Percentiles rank a stretch among this genome's conserved stretches.
Evolutionary conservation across 805 yeast genomes (phyloP).

Genomic region (Myxozyma sirexii): DNA sequence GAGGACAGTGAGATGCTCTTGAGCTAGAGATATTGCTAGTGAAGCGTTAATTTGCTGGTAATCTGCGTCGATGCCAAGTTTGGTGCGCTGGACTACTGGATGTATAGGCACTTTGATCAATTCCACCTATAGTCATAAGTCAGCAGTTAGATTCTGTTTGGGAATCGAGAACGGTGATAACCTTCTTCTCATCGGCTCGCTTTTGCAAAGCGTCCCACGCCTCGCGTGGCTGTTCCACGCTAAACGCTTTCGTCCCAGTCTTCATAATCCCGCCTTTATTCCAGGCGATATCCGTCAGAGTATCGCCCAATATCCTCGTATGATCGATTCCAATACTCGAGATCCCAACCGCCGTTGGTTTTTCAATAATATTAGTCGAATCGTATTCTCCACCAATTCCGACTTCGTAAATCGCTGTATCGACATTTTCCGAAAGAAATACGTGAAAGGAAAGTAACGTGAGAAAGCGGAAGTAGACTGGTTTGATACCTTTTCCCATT

Average conservation of each 20-base stretch:
- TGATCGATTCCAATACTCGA: slow-evolving; percentile 91
- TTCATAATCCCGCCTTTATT: slow-evolving; percentile 95
- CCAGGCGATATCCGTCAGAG: slow-evolving; percentile 91
- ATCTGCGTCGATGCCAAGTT: slow-evolving; percentile 75
- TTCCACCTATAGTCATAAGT: slow-evolving; percentile 37
- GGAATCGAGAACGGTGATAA: slow-evolving; percentile 44
- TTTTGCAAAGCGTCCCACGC: slow-evolving; percentile 52
- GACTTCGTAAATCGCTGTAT: slow-evolving; percentile 93
- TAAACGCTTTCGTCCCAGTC: slow-evolving; percentile 62
- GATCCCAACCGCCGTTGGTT: slow-evolving; percentile 84
- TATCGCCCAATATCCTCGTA: slow-evolving; percentile 79
- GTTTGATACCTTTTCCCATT: slow-evolving; percentile 73
- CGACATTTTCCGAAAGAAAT: slow-evolving; percentile 84
- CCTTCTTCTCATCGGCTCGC: slow-evolving; percentile 68
- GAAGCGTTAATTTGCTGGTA: slow-evolving; percentile 88
- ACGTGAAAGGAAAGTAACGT: slow-evolving; percentile 90
- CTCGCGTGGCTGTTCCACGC: slow-evolving; percentile 61
- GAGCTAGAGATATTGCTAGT: slow-evolving; percentile 72
- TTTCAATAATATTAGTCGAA: slow-evolving; percentile 83
- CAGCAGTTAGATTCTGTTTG: background rate
- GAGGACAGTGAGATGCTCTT: slow-evolving; percentile 57
- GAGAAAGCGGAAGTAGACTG: slow-evolving; percentile 89
- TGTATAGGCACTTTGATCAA: slow-evolving; percentile 43
- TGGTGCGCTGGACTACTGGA: slow-evolving; percentile 42
- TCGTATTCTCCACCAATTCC: slow-evolving; percentile 99